Base-by-base conservation (phyloP, 805 yeast species). In the Debaryomyces prosopidis region DNA sequence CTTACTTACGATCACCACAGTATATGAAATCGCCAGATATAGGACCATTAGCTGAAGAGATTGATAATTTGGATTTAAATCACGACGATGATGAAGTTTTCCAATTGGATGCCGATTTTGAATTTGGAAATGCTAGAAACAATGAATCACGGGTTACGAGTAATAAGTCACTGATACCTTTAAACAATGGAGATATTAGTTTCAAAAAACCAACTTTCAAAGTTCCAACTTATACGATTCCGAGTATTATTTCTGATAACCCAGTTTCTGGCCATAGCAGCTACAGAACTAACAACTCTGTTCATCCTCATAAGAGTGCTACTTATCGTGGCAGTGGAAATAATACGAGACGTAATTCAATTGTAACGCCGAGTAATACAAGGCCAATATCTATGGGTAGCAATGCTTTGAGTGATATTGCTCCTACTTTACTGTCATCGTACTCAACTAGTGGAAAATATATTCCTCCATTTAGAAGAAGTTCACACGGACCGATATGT, bases 381-480 rank as follows among this genome's bases (percentile, higher is more conserved):
- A 35, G 47, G 32, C 42, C 44, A 16, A 32, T n/a, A 14, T 46
- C 49, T 16, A 32, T 20, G 8, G 42, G 45, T 5, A 8, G 42
- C 17, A 46, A 51, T 33, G 36, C 19, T 14, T 16, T 32, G 6
- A 40, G 33, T 17, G 47, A 42, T 35, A 15, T 40, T 34, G 45
- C 49, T 14, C 38, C 46, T n/a, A 39, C 48, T 1, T 27, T 47
- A 36, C 34, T 45, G 10, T 49, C 54, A 18, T 48, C 50, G 5
- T 39, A 48, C 19, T 45, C 51, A 19, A 31, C 57, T 26, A 65
- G 72, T 32, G 87, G 87, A 3, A 84, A 81, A 58, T 85, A 85
- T 54, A 69, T 85, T 33, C 91, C 91, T 16, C 90, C 90, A n/a
- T 83, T 79, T 55, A 68, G 84, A 51, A 73, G 90, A 59, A 77